Evolutionary conservation across 305 asterid species (phyloP).

Genomic region (Solanum hybrid): DNA sequence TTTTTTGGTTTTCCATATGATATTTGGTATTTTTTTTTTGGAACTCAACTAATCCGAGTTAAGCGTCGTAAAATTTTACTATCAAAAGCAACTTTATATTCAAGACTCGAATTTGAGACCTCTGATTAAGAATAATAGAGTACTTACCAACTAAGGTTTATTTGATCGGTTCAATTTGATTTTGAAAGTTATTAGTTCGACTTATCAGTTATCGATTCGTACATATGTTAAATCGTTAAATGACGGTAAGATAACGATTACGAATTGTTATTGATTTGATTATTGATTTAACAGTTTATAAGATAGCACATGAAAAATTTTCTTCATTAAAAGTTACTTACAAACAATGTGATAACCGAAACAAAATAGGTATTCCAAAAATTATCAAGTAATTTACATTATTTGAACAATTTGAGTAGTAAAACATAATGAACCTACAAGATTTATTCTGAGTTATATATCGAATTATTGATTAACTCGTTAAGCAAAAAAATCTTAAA

Average conservation of each 20-base stretch:
- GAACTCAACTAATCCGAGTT: neutral
- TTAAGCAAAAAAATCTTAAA: neutral
- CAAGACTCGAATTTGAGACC: neutral
- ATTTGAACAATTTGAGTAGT: neutral
- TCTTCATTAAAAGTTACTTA: neutral
- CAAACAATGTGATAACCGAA: too few relatives aligned
- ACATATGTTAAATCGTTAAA: neutral
- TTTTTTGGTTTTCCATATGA: neutral
- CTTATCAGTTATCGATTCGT: neutral
- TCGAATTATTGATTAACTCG: neutral
- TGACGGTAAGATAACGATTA: neutral
- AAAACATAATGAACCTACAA: neutral
- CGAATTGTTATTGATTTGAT: neutral
- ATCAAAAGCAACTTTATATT: neutral
- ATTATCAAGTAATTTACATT: neutral
- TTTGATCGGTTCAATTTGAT: neutral
- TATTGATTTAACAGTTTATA: neutral
- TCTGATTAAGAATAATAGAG: accelerated
- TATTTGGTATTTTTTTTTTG: neutral
- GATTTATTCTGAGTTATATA: too few relatives aligned
- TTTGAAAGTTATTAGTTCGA: neutral
- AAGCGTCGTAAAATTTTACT: accelerated
- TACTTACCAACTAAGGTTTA: neutral
- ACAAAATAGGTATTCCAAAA: too few relatives aligned
- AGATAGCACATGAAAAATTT: neutral